These are phyloP conservation scores for Ogataea methylovora DNA, from an alignment of 805 yeast species.

Conservation along the genomic window DNA sequence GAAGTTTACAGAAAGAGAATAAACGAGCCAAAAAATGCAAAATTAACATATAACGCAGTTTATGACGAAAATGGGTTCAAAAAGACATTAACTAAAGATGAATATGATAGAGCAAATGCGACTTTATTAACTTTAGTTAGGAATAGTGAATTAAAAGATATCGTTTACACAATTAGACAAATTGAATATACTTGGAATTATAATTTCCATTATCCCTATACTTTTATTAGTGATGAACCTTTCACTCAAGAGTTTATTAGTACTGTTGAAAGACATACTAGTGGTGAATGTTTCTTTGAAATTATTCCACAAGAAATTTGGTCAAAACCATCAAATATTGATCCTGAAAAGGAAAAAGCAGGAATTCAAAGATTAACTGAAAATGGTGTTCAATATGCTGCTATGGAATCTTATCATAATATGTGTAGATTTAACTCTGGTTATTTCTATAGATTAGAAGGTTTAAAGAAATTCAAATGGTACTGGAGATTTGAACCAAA, in stretches of 20 bases:
- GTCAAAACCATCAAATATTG: slow-evolving; percentile 41
- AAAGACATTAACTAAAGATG: slow-evolving; percentile 20
- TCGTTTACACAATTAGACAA: slow-evolving; percentile 49
- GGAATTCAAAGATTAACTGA: slow-evolving; percentile 31
- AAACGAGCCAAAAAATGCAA: slow-evolving; percentile 24
- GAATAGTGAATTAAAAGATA: slow-evolving; percentile 50
- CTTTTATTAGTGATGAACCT: slow-evolving; percentile 77
- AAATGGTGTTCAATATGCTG: slow-evolving; percentile 53
- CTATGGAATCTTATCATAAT: slow-evolving; percentile 59
- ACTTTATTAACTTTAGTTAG: slow-evolving; percentile 72
- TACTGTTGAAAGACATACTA: slow-evolving; percentile 39
- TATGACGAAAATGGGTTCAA: slow-evolving; percentile 19
- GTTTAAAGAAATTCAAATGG: slow-evolving; percentile 53
- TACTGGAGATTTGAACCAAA: slow-evolving; percentile 82
- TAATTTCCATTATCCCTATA: slow-evolving; percentile 84
- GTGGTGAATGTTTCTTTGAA: slow-evolving; percentile 41
- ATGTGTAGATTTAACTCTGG: slow-evolving; percentile 83
- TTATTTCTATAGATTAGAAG: slow-evolving; percentile 53
- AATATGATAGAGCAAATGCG: slow-evolving; percentile 51
- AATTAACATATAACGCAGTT: slow-evolving; percentile 23
- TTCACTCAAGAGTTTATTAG: slow-evolving; percentile 71
- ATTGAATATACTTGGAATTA: slow-evolving; percentile 69
- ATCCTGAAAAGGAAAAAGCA: slow-evolving; percentile 26
- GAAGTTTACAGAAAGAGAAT: slow-evolving; percentile 27
- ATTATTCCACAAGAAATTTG: slow-evolving; percentile 43